Evolutionary conservation across 2,329 filamentous ascomycete genomes (phyloP), one percentile per base, ranked within the genome.

Genomic region (Talaromyces sp.): DNA sequence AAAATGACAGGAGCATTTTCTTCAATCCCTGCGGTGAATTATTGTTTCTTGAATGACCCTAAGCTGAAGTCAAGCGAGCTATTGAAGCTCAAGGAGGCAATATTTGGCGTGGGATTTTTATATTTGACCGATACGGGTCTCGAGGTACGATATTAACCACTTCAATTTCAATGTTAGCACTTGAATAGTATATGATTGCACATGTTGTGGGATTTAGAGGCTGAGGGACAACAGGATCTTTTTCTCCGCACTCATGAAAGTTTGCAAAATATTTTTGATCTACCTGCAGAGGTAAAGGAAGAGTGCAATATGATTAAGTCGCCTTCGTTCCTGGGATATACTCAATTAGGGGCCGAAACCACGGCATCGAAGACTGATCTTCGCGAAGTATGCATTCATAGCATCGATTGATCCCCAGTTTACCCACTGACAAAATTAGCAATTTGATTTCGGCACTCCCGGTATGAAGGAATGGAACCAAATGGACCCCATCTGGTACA

Each of bases 401-500:
- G 9, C n/a, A 8, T 17, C 4, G n/a, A 29, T 24, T 27, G 24
- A 27, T 27, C 24, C 5, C 9, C 9, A 9, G 24, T 9, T 9
- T 5, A 5, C 5, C 9, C 13, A 46, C 45, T 56, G 14, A 60
- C 11, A 20, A 2, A 16, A 67, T 57, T 75, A 62, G 79, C 81
- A 69, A 81, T 82, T 65, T 41, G 69, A 71, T 29, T 71, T 71
- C 50, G 69, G 69, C 1, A 69, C 69, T 0, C 68, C 69, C 0
- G 67, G 63, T 0, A 58, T 68, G 59, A 67, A 59, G 27, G 16
- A 48, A 4, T 70, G 64, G 67, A 58, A 56, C 1, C 46, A 58
- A 49, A 73, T 78, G 55, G 79, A 83, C 76, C 66, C 73, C 61
- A 46, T 71, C 68, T 49, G 73, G 77, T 19, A 80, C 71, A 58